Evolutionary conservation across 2,329 filamentous ascomycete genomes (phyloP), one percentile per base, ranked within the genome.

Genomic region (Coleophoma crateriformis): DNA sequence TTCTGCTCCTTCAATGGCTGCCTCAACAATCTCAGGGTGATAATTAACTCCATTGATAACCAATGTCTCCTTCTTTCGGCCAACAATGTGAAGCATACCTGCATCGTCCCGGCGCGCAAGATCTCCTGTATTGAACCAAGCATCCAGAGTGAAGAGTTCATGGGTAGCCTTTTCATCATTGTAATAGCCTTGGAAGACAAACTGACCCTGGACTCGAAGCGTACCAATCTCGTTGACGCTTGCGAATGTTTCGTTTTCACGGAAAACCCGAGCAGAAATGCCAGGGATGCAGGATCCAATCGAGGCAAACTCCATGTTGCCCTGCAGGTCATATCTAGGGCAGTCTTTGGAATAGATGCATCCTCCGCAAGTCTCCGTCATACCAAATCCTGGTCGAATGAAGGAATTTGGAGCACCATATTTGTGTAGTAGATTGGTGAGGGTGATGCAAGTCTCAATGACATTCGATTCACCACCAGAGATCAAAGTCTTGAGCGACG

Each of bases 151-250:
- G 47, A 84, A 71, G 0, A 78, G 77, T 32, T 81, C 74, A 13
- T 56, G 61, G 0, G 83, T 87, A 1, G 79, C 81, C n/a, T 72
- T 27, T 0, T 56, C 46, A 34, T 72, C 67, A 20, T 66, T 63
- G 49, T 64, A 63, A 47, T 73, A 73, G 0, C 64, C 75, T 49
- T 78, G 74, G 71, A 86, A 86, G 8, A 88, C 70, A 41, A 82
- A 80, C 0, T 75, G 74, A 1, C 77, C 83, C 32, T 13, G 13
- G 1, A 62, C 22, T 33, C 59, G 42, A 1, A 64, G 47, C 6
- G 58, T 44, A 10, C 60, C 61, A 2, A 74, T 81, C 15, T 58
- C 46, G 8, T 50, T 53, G 15, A 47, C 32, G 8, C 51, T 48
- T 11, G 53, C 53, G 14, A 48, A 38, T n/a, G 33, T 46, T 14